Percentiles rank a stretch among this genome's conserved stretches.
Conservation (phyloP, 768 basidiomycete genomes). For the Pleurotus cornucopiae region DNA sequence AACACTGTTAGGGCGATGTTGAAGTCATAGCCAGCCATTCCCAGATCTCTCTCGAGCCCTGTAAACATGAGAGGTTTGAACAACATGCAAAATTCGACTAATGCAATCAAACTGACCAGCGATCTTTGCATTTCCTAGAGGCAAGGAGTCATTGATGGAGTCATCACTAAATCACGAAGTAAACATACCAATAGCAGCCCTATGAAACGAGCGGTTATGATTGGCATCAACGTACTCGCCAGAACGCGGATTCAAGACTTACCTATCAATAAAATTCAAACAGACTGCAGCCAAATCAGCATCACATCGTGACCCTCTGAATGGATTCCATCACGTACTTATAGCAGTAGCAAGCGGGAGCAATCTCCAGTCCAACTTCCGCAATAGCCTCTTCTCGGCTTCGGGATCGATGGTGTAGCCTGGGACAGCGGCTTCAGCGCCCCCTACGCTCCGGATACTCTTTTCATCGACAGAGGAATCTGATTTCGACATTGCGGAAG, state of each 20-base stretch:
- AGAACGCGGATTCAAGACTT: neutral
- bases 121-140: constrained; percentile 26
- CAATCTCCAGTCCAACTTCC: constrained; percentile 30
- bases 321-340: neutral
- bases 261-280: constrained; percentile 36
- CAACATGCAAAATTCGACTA: neutral
- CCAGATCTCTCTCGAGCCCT: constrained; percentile 36
- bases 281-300: constrained; percentile 20
- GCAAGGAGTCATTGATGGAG: neutral
- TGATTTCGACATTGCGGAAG: neutral
- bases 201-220: neutral
- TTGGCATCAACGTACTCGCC: neutral
- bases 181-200: constrained; percentile 19
- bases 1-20: constrained; percentile 38
- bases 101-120: constrained; percentile 17
- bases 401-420: constrained; percentile 23
- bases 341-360: constrained; percentile 36
- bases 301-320: too few relatives aligned
- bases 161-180: neutral
- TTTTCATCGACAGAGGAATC: constrained; percentile 2
- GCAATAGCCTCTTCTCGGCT: constrained; percentile 28
- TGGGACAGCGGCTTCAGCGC: neutral
- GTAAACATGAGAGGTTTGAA: constrained; percentile 7
- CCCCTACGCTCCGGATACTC: neutral
- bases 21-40: constrained; percentile 35